Evolutionary conservation across 192 early-diverging fungal genomes (phyloP).

Genomic region (Coemansia sp.): DNA sequence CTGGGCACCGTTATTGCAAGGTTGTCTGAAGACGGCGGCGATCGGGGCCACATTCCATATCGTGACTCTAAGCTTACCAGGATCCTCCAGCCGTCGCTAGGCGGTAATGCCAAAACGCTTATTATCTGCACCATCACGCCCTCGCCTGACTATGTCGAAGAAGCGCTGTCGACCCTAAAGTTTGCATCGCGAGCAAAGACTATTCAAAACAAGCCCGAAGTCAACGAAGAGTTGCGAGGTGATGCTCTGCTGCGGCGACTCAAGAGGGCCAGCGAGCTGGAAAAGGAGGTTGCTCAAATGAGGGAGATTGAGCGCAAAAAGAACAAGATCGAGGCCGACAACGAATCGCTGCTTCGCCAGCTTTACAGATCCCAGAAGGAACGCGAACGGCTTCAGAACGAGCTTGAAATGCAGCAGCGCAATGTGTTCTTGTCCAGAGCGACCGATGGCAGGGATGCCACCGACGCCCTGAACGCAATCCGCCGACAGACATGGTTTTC

Average conservation of each 20-base stretch:
- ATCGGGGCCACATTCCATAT: conserved; percentile 85
- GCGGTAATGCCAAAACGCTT: conserved; percentile 81
- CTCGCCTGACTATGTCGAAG: conserved; percentile 69
- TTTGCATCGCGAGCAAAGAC: conserved; percentile 92
- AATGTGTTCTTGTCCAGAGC: conserved; percentile 23
- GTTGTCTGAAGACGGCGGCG: conserved; percentile 62
- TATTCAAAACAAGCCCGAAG: conserved; percentile 73
- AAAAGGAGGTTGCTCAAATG: conserved; percentile 52
- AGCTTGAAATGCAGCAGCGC: conserved; percentile 40
- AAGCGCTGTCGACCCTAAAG: conserved; percentile 88
- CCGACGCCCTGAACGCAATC: neutral
- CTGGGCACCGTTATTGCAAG: conserved; percentile 91
- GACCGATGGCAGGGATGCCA: conserved; percentile 1
- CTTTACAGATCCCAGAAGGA: conserved; percentile 49
- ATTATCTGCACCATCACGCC: conserved; percentile 94
- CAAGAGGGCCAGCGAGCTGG: conserved; percentile 45
- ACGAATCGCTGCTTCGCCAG: conserved; percentile 46
- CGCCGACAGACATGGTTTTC: conserved; percentile 54
- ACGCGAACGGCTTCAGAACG: conserved; percentile 35
- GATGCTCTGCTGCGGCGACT: conserved; percentile 47
- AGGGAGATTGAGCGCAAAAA: conserved; percentile 49
- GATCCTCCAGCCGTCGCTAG: conserved; percentile 86
- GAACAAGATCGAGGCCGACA: conserved; percentile 46
- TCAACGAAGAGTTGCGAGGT: conserved; percentile 63
- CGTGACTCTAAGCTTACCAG: conserved; percentile 96